Percentiles rank a stretch among this genome's conserved stretches.
Conservation (phyloP, 108 stramenopile species). For the Conticribra guillardii region DNA sequence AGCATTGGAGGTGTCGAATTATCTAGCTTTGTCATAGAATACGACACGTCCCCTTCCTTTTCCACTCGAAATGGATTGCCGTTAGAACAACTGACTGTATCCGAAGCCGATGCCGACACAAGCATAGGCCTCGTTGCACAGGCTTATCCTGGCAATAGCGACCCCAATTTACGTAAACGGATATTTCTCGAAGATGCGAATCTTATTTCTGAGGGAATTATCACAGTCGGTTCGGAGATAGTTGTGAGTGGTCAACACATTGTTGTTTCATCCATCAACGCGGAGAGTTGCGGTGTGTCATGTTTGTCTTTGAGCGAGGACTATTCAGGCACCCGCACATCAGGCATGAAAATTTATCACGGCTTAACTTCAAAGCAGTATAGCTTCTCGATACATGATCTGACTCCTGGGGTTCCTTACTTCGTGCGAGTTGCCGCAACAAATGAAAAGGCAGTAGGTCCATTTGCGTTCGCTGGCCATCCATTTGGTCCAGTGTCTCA, state of each 20-base stretch:
- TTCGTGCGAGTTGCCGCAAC: conserved; percentile 59
- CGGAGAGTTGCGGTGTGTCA: conserved; percentile 31
- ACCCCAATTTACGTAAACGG: conserved; percentile 34
- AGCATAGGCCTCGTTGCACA: conserved; percentile 39
- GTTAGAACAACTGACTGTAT: conserved; percentile 30
- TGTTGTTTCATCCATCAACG: conserved; percentile 37
- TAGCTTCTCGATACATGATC: conserved; percentile 25
- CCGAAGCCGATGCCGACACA: conserved; percentile 32
- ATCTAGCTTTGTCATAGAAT: conserved; percentile 46
- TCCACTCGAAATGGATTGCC: conserved; percentile 38
- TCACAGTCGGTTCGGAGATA: conserved; percentile 23
- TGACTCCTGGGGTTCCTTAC: conserved; percentile 55
- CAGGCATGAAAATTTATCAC: conserved; percentile 42
- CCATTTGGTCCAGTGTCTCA: conserved; percentile 40
- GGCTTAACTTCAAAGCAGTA: conserved; percentile 18
- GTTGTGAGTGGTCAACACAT: conserved; percentile 30
- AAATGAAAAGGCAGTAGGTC: conserved; percentile 43
- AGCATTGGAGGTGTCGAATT: conserved; percentile 52
- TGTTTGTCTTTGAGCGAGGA: conserved; percentile 42
- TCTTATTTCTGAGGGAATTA: conserved; percentile 25
- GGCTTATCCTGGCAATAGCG: conserved; percentile 33
- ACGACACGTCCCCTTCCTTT: conserved; percentile 53
- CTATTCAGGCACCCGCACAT: conserved; percentile 22
- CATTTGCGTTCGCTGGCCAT: conserved; percentile 48
- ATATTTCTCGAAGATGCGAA: conserved; percentile 30